These are phyloP conservation scores for Phaeoacremonium minimum DNA, from an alignment of 2,329 filamentous ascomycete species.

Conservation along the genomic window DNA sequence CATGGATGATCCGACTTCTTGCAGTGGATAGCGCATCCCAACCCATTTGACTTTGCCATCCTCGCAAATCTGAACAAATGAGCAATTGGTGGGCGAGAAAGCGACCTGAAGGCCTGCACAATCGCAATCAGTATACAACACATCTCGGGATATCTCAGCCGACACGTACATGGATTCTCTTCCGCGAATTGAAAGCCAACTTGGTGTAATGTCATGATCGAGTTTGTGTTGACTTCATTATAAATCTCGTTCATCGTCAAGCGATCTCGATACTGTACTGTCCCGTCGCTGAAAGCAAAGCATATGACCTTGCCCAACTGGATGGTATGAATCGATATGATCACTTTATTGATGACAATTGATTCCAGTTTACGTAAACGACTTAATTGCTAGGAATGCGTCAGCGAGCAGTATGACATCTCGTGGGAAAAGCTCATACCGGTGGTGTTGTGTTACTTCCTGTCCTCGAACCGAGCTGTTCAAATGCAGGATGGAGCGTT, in stretches of 20 bases:
- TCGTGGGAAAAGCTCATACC: conserved; percentile 1
- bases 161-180: conserved; percentile 56
- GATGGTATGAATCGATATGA: conserved; percentile 63
- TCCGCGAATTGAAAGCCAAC: conserved; percentile 71
- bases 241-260: conserved; percentile 66
- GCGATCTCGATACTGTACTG: conserved; percentile 75
- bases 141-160: too few species aligned
- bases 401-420: conserved; percentile 4
- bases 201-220: conserved; percentile 68
- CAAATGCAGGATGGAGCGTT: conserved; percentile 69
- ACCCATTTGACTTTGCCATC: conserved; percentile 58
- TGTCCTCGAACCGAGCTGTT: conserved; percentile 60
- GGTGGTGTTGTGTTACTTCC: conserved; percentile 50
- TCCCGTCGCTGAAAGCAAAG: conserved; percentile 75
- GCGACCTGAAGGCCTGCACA: conserved; percentile 57
- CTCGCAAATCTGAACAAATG: conserved; percentile 53
- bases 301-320: conserved; percentile 70
- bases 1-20: conserved; percentile 41
- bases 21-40: conserved; percentile 43
- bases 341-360: conserved; percentile 63
- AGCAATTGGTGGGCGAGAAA: conserved; percentile 57
- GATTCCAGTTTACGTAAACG: conserved; percentile 63
- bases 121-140: too few species aligned
- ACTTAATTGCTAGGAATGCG: conserved; percentile 2
- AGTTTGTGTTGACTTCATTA: conserved; percentile 58